Evolutionary conservation across 139 green algal species (phyloP), one percentile per base, ranked within the genome.

Genomic region (Volvox africanus): DNA sequence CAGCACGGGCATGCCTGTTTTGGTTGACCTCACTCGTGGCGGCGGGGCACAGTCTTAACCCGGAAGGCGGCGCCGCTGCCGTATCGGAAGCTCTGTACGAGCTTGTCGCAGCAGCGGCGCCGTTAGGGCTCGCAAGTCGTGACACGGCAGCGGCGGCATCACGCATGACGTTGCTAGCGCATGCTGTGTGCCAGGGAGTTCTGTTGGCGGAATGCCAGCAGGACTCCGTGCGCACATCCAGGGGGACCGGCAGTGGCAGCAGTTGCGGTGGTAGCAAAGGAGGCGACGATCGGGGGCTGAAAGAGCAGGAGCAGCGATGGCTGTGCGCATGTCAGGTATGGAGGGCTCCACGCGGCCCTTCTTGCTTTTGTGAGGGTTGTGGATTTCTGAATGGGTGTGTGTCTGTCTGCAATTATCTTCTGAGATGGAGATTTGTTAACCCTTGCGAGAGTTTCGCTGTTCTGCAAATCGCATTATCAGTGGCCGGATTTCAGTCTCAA

Each of bases 131-230:
- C 78, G 37, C 17, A 37, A 32, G 78, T 35, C 20, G 35, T 44
- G 5, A 35, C 30, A 61, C 76, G 71, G 26, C 30, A 35, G 17
- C 76, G 32, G 22, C 76, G 76, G 30, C 76, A 37, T 61, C 5
- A 5, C 80, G 80, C 21, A 14, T 73, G 37, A 21, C 28, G 24
- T n/a, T 86, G 50, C 50, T 44, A 55, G 80, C 80, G 26, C 44
- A 86, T 71, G 80, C 80, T 28, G 80, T 33, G 22, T 86, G 80
- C 28, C 80, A 86, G 80, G 32, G 12, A n/a, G 44, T 44, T 44
- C 17, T 86, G 50, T 37, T 13, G 80, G 6, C 14, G 80, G 80
- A 73, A n/a, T 55, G 75, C 32, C 71, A 32, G 71, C 71, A 55
- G 44, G 44, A 55, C 5, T 55, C 44, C 44, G 44, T 55, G 44